Base-by-base conservation (phyloP, 495 filamentous ascomycete species). In the Aspergillus sparsus region DNA sequence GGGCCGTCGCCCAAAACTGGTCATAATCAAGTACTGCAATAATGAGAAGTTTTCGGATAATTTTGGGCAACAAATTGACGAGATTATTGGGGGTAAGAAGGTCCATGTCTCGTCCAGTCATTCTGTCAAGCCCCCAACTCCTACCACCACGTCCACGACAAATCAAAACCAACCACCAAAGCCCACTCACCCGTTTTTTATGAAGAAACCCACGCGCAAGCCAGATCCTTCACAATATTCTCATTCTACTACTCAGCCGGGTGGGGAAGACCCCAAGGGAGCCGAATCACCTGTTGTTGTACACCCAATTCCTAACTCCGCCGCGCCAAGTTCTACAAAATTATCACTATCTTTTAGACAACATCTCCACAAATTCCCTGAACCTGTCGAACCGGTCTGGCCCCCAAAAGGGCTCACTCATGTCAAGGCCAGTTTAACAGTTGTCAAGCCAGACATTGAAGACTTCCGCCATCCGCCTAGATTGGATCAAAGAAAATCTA, bases 151-250 rank as follows among this genome's bases (percentile, higher is more conserved):
- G 12, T 46, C 63, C 7, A 21, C 54, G 39, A 33, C 65, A 7
- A 60, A 55, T 39, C 57, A 37, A n/a, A 66, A 73, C 31, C 59
- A 70, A 34, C 72, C 83, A 34, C 54, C 72, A 21, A 95, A 90
- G 66, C 60, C 82, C 3, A 88, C 89, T 0, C 92, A 96, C 74
- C 92, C 92, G 0, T 96, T 97, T 66, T 97, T 97, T 66, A 53
- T 80, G 51, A 79, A 79, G 42, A 77, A 74, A n/a, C 7, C 65
- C 5, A 7, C 65, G 2, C 60, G 53, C 11, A 73, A 69, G 31
- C 0, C 53, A 2, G 62, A 68, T 16, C 2, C 10, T 0, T 12
- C 36, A 31, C 15, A 47, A 5, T 5, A 5, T 11, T 35, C 44
- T 18, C 37, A 53, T 68, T 3, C 75, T 11, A 15, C 13, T 69